Evolutionary conservation across 768 basidiomycete species (phyloP).

Genomic region (Boletus speciosus): DNA sequence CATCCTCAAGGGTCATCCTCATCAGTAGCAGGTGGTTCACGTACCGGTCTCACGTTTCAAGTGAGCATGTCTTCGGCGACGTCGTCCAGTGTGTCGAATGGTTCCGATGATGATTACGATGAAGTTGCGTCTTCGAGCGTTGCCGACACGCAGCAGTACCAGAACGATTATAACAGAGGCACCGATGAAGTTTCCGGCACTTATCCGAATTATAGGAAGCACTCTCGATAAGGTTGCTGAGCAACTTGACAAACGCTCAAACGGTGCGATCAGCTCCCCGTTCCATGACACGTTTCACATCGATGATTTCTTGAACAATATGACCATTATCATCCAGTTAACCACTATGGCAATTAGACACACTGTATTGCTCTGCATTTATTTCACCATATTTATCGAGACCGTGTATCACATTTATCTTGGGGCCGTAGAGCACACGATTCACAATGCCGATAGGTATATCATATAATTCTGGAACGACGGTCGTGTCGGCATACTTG

Average conservation of each 20-base stretch:
- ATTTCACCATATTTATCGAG: conserved; percentile 20
- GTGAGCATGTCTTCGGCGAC: conserved; percentile 35
- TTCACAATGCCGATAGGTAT: conserved; percentile 81
- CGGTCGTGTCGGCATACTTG: conserved; percentile 41
- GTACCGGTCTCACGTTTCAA: conserved; percentile 33
- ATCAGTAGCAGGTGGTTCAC: conserved; percentile 16
- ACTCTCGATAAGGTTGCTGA: neutral
- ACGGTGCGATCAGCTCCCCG: neutral
- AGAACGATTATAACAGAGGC: conserved; percentile 22
- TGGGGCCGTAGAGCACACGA: conserved; percentile 56
- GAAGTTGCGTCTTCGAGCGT: conserved; percentile 31
- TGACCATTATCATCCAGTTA: conserved; percentile 12
- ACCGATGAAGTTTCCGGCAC: conserved; percentile 12
- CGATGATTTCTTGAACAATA: conserved; percentile 14
- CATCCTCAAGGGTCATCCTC: conserved; percentile 13
- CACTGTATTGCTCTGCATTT: conserved; percentile 6
- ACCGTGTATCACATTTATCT: conserved; percentile 14
- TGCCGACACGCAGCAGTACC: conserved; percentile 29
- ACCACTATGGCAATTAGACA: neutral
- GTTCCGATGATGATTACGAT: conserved; percentile 33
- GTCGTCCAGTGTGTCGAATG: conserved; percentile 33
- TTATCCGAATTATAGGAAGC: conserved; percentile 10
- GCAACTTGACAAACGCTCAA: neutral
- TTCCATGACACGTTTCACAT: neutral
- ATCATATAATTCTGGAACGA: conserved; percentile 70